Evolutionary conservation across 352 stramenopile species (phyloP).

Genomic region (Globisporangium radiosum): DNA sequence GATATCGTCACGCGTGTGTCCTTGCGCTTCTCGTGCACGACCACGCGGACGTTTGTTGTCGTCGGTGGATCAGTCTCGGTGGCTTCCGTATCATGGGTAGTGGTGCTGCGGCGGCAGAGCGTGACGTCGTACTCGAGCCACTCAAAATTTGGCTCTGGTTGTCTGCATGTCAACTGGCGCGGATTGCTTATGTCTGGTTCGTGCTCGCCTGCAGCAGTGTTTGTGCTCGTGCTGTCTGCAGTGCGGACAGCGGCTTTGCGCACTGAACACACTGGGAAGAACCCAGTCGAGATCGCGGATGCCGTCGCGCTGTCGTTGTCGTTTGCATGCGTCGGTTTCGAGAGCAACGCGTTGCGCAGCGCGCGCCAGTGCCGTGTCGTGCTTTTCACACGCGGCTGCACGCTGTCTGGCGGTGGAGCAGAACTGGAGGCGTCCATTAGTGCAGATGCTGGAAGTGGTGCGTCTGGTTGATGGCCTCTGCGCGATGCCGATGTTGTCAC

Average conservation of each 20-base stretch:
- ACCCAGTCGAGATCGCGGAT: conserved; percentile 53
- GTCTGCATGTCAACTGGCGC: conserved; percentile 2
- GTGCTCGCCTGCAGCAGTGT: no score
- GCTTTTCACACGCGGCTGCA: conserved; percentile 15
- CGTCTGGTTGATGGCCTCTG: not conserved
- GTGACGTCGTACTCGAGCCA: conserved; percentile 46
- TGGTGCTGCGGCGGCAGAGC: not conserved
- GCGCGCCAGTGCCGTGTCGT: conserved; percentile 63
- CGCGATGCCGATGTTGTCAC: no score
- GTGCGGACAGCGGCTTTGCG: not conserved
- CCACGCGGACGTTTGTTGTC: conserved; percentile 12
- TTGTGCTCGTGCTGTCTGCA: not conserved
- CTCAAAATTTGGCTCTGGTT: conserved; percentile 25
- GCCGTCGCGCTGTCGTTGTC: conserved; percentile 23
- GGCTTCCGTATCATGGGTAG: no score
- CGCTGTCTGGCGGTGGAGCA: not conserved
- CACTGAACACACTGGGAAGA: conserved; percentile 45
- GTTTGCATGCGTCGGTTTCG: conserved; percentile 15
- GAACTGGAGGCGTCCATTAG: no score
- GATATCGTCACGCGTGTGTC: conserved; percentile 40
- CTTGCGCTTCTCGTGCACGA: conserved; percentile 72
- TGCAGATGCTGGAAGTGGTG: not conserved
- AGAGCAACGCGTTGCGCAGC: conserved; percentile 53
- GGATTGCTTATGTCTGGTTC: not conserved
- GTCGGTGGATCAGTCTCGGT: not conserved